phyloP scores from a whole-genome alignment of 2,329 filamentous ascomycete species.

The Aspergillus sp. region DNA sequence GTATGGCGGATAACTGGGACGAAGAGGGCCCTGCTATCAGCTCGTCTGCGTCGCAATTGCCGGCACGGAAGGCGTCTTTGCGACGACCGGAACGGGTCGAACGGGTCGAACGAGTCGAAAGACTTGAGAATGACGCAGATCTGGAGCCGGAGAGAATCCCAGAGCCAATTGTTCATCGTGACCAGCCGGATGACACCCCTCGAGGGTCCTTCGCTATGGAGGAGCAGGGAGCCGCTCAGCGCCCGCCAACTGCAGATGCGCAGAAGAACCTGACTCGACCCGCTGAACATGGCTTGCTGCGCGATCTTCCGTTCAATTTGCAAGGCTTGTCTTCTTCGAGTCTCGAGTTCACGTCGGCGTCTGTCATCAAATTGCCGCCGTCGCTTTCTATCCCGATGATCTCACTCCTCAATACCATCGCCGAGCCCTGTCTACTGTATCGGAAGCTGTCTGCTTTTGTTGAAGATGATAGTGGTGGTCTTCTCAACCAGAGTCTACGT shows the following conservation, averaged over 20 bases:
- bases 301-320: conserved; percentile 86
- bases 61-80: conserved; percentile 27
- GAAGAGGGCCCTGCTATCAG: conserved; percentile 40
- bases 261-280: conserved; percentile 57
- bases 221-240: conserved; percentile 12
- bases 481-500: conserved; percentile 89
- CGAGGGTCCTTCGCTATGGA: conserved; percentile 20
- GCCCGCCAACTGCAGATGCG: conserved; percentile 18
- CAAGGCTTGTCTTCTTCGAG: conserved; percentile 89
- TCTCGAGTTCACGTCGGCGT: conserved; percentile 69
- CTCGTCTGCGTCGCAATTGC: conserved; percentile 42
- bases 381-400: conserved; percentile 81
- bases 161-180: conserved; percentile 12
- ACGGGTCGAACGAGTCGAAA: conserved; percentile 17
- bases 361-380: conserved; percentile 71
- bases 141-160: conserved; percentile 19
- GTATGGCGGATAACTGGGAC: conserved; percentile 28
- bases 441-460: conserved; percentile 77
- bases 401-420: conserved; percentile 81
- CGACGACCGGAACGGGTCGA: conserved; percentile 17
- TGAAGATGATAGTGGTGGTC: conserved; percentile 73
- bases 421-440: conserved; percentile 93
- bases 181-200: conserved; percentile 18
- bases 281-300: conserved; percentile 65
- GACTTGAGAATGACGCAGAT: conserved; percentile 21